Conservation (phyloP, 768 basidiomycete genomes). For the Gelatoporia subvermispora region DNA sequence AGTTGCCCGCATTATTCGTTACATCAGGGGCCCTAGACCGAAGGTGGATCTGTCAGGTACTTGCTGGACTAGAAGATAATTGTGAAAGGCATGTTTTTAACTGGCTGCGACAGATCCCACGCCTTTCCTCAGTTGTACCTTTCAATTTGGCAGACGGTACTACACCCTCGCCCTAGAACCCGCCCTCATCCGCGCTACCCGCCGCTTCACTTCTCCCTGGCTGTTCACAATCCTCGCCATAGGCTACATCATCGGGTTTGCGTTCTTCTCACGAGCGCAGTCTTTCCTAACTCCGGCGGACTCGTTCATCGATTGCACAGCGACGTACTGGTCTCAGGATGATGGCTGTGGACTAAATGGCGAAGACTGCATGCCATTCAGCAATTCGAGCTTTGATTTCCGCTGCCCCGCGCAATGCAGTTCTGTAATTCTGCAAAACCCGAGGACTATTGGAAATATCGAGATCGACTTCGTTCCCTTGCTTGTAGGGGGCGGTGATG, state of each 20-base stretch:
- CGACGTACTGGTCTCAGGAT: constrained; percentile 65
- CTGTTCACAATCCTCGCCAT: constrained; percentile 49
- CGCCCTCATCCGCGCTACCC: constrained; percentile 44
- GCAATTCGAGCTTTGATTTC: constrained; percentile 59
- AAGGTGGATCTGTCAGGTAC: constrained; percentile 46
- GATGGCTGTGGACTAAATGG: constrained; percentile 76
- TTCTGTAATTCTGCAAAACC: constrained; percentile 62
- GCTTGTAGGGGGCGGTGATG: constrained; percentile 83
- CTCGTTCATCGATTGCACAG: constrained; percentile 62
- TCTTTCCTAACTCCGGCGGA: constrained; percentile 65
- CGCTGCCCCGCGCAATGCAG: constrained; percentile 76
- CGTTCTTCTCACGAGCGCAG: constrained; percentile 69
- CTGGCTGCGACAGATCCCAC: constrained; percentile 36
- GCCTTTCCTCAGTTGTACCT: constrained; percentile 51
- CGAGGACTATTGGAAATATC: constrained; percentile 64
- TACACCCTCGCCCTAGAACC: constrained; percentile 44
- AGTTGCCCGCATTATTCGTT: constrained; percentile 23
- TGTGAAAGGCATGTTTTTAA: constrained; percentile 4
- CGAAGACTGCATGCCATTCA: constrained; percentile 56
- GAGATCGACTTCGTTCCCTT: constrained; percentile 66
- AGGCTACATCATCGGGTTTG: constrained; percentile 66
- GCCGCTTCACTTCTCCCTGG: constrained; percentile 46
- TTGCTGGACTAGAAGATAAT: constrained; percentile 1
- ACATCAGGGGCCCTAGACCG: constrained; percentile 58
- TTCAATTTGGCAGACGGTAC: constrained; percentile 23